phyloP scores from a whole-genome alignment of 2,329 filamentous ascomycete genomes.

The Chrysoporthe deuterocubensis region DNA sequence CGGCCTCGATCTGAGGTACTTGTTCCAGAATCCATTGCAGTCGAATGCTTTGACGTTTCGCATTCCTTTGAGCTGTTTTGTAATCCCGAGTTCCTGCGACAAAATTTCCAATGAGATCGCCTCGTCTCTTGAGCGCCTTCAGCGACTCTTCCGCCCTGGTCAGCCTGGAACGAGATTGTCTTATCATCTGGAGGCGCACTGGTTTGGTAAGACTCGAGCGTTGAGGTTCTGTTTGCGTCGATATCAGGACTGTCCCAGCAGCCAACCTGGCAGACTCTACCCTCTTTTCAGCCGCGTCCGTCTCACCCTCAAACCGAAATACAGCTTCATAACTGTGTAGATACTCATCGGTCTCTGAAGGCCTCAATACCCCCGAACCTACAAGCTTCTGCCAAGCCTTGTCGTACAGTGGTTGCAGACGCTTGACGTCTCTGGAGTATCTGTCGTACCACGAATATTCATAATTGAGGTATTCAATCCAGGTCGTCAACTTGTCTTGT shows the following conservation, averaged over 20 bases:
- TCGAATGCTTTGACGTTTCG: slow-evolving; percentile 29
- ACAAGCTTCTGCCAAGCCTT: slow-evolving; percentile 40
- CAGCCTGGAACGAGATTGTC: slow-evolving; percentile 27
- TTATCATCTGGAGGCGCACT: slow-evolving; percentile 25
- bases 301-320: slow-evolving; percentile 25
- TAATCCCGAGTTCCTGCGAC: slow-evolving; percentile 5
- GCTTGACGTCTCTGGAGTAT: slow-evolving; percentile 31
- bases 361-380: slow-evolving; percentile 36
- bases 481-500: slow-evolving; percentile 42
- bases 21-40: slow-evolving; percentile 38
- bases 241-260: slow-evolving; percentile 25
- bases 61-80: slow-evolving; percentile 22
- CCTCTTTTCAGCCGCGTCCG: background rate
- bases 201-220: slow-evolving; percentile 24
- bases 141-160: background rate
- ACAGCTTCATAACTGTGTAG: slow-evolving; percentile 28
- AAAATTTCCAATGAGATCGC: background rate
- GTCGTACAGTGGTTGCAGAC: slow-evolving; percentile 34
- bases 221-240: slow-evolving; percentile 9
- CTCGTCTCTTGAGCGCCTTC: background rate
- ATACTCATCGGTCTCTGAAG: slow-evolving; percentile 36
- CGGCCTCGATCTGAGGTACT: slow-evolving; percentile 35
- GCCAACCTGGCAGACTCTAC: slow-evolving; percentile 19
- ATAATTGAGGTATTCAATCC: slow-evolving; percentile 45
- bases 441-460: slow-evolving; percentile 30